A percentile compares a stretch with the other conserved stretches of the same genome.
These are phyloP conservation scores for Lepiota subincarnata DNA, from an alignment of 768 basidiomycete species.

Conservation along the genomic window DNA sequence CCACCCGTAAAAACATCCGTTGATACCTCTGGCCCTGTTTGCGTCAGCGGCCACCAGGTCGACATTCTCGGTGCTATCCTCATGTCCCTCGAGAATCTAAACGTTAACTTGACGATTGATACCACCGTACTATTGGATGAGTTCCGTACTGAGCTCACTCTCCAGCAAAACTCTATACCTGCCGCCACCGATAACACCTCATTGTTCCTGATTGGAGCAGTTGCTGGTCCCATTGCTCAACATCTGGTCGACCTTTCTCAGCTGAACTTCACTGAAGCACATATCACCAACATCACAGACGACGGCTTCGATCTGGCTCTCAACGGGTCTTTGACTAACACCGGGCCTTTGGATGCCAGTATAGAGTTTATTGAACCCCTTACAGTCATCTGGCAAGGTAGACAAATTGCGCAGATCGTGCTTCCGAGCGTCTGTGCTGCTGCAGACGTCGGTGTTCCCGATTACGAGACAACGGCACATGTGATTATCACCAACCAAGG, in stretches of 20 bases:
- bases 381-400: conserved; percentile 60
- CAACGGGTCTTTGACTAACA: conserved; percentile 54
- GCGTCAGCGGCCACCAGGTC: conserved; percentile 66
- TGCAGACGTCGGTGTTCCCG: conserved; percentile 62
- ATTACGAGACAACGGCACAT: conserved; percentile 49
- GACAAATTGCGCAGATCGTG: conserved; percentile 57
- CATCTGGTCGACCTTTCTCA: conserved; percentile 54
- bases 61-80: conserved; percentile 58
- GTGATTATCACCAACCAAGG: conserved; percentile 52
- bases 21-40: conserved; percentile 48
- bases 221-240: conserved; percentile 64
- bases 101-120: conserved; percentile 54
- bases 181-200: conserved; percentile 57
- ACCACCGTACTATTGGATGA: conserved; percentile 59
- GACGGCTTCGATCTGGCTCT: conserved; percentile 61
- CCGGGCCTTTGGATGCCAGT: conserved; percentile 65
- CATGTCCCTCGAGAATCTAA: conserved; percentile 53
- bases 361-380: conserved; percentile 65
- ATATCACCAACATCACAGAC: conserved; percentile 56
- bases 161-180: conserved; percentile 53
- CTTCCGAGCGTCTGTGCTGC: conserved; percentile 67
- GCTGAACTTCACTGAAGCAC: conserved; percentile 52
- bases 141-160: conserved; percentile 53
- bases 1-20: conserved; percentile 54
- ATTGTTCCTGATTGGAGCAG: conserved; percentile 66